Percentiles rank a stretch among this genome's conserved stretches.
Evolutionary conservation across 2,329 filamentous ascomycete genomes (phyloP).

Genomic region (Sporothrix protearum): DNA sequence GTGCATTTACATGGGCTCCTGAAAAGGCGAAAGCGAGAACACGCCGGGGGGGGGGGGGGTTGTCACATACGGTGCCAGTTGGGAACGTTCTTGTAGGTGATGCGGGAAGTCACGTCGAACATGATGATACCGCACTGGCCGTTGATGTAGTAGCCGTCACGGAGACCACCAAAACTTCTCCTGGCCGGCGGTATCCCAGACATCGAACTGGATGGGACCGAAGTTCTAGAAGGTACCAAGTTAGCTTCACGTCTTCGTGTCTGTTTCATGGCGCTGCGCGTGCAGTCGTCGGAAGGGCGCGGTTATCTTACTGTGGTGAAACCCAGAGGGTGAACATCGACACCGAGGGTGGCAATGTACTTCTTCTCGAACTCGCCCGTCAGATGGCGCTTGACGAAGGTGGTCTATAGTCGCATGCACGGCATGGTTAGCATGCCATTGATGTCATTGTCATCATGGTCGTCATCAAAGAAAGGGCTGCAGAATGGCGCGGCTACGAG

Average conservation of each 20-base stretch:
- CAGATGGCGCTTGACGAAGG: slow-evolving; percentile 99
- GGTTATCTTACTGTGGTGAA: slow-evolving; percentile 84
- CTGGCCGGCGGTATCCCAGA: slow-evolving; percentile 98
- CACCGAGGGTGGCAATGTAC: slow-evolving; percentile 99
- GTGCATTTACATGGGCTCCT: background rate
- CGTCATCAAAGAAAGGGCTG: background rate
- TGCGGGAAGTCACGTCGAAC: slow-evolving; percentile 99
- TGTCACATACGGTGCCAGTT: slow-evolving; percentile 95
- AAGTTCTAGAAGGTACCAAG: slow-evolving; percentile 62
- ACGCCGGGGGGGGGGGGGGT: too few species aligned
- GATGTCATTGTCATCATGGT: background rate
- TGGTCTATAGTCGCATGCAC: slow-evolving; percentile 62
- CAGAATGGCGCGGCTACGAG: background rate
- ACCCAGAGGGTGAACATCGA: slow-evolving; percentile 96
- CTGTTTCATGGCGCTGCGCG: background rate
- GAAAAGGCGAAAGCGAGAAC: background rate
- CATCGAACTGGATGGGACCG: slow-evolving; percentile 95
- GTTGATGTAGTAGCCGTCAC: slow-evolving; percentile 99
- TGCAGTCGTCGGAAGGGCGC: background rate
- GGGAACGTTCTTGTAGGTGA: slow-evolving; percentile 99
- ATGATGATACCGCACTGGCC: slow-evolving; percentile 99
- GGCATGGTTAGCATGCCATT: slow-evolving; percentile 18
- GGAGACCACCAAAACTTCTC: slow-evolving; percentile 98
- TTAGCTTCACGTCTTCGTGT: slow-evolving; percentile 30
- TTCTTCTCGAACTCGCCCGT: slow-evolving; percentile 99